phyloP scores from a whole-genome alignment of 345 rosid genomes.

The Carallia brachiata region DNA sequence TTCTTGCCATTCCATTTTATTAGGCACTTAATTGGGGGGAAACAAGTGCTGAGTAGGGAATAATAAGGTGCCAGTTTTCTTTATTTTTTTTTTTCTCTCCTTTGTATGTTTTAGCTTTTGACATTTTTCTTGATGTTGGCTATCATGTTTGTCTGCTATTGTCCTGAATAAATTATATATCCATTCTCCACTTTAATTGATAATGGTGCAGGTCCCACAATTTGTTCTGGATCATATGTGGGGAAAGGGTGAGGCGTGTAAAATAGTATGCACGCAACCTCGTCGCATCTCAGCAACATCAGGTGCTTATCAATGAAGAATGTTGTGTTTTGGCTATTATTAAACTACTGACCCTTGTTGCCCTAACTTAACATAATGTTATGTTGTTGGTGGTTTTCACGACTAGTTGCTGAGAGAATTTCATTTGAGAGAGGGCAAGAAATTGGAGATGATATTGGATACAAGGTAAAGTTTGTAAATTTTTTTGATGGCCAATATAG shows the following conservation, averaged over 20 bases:
- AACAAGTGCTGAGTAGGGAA: too few relatives aligned
- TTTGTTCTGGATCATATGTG: constrained; percentile 78
- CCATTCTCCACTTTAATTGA: background rate
- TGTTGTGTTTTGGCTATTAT: constrained; percentile 7
- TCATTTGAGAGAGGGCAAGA: constrained; percentile 78
- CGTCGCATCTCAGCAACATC: constrained; percentile 96
- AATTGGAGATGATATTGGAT: constrained; percentile 78
- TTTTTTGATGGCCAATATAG: background rate
- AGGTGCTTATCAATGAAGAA: constrained; percentile 42
- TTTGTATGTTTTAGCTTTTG: too few relatives aligned
- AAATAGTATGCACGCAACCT: constrained; percentile 95
- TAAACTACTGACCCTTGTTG: constrained; percentile 10
- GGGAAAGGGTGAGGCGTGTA: constrained; percentile 72
- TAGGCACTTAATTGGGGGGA: too few relatives aligned
- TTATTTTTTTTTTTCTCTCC: too few relatives aligned
- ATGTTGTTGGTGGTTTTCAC: constrained; percentile 17
- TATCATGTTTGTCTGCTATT: too few relatives aligned
- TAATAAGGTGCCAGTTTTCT: too few relatives aligned
- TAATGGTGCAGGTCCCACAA: constrained; percentile 72
- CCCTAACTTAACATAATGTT: background rate
- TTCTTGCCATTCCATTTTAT: too few relatives aligned
- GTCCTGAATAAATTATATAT: too few relatives aligned
- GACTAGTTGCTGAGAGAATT: constrained; percentile 88
- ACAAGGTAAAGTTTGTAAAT: constrained; percentile 62
- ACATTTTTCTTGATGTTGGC: too few relatives aligned